These are phyloP conservation scores for Gymnopus androsaceus DNA, from an alignment of 1,284 basidiomycete genomes.

Conservation along the genomic window DNA sequence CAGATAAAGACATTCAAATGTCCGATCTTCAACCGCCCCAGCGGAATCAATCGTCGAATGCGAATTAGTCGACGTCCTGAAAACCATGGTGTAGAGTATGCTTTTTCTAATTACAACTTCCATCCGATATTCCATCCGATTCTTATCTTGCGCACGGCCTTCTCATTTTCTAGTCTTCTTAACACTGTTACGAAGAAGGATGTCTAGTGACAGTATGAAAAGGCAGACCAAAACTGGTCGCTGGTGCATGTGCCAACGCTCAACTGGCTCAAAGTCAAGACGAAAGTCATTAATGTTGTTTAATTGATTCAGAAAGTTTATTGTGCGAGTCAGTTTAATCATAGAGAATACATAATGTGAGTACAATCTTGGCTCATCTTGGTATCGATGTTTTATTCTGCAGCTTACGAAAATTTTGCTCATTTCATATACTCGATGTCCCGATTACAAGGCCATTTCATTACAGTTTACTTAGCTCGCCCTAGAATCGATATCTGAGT, in stretches of 20 bases:
- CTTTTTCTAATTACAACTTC: neutral
- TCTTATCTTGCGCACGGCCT: neutral
- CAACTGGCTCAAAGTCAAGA: no score
- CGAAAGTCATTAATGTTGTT: conserved; percentile 42
- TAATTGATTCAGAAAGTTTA: conserved; percentile 35
- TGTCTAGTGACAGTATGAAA: neutral
- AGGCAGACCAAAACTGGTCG: neutral
- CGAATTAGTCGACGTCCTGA: neutral
- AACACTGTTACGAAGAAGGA: neutral
- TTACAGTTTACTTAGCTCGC: neutral
- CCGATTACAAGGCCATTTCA: conserved; percentile 16
- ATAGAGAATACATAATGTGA: conserved; percentile 41
- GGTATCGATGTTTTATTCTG: neutral
- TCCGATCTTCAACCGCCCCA: neutral
- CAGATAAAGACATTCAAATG: neutral
- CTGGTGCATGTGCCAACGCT: conserved; percentile 36
- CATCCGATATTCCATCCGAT: neutral
- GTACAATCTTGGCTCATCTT: neutral
- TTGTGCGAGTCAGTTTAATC: conserved; percentile 40
- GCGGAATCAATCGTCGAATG: neutral
- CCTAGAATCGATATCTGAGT: conserved; percentile 43
- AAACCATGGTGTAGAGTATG: neutral
- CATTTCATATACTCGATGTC: conserved; percentile 43
- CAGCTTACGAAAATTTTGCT: conserved; percentile 32
- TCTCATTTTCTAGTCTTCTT: neutral